Conservation (phyloP, 208 protist species). For the Leishmania arabica region DNA sequence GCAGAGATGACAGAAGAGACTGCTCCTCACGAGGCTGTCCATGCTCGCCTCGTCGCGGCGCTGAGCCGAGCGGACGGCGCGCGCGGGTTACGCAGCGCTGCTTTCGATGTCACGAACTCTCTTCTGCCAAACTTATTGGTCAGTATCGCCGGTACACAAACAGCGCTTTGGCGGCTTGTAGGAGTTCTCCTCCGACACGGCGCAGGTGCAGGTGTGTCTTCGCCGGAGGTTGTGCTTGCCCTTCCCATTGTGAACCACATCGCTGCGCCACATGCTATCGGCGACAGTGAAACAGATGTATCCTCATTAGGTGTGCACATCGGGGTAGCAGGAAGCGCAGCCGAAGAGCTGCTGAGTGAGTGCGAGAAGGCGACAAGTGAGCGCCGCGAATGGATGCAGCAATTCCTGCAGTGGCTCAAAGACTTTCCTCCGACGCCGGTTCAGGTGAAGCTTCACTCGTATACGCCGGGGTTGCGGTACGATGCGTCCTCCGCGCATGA, state of each 20-base stretch:
- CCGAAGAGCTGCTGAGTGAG: not conserved
- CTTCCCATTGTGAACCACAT: not conserved
- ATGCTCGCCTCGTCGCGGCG: not conserved
- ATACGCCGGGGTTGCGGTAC: not conserved
- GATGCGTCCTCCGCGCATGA: not conserved
- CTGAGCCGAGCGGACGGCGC: not conserved
- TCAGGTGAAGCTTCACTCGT: too few species aligned
- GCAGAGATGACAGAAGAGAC: not conserved
- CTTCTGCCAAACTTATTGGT: not conserved
- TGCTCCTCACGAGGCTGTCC: not conserved
- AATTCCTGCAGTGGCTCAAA: conserved; percentile 1
- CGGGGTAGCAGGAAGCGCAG: not conserved
- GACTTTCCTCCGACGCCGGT: not conserved
- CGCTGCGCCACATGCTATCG: not conserved
- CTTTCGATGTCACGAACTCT: not conserved
- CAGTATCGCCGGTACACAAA: not conserved
- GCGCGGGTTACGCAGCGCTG: not conserved
- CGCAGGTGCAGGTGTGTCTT: not conserved
- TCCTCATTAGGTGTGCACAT: not conserved
- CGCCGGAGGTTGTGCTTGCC: not conserved
- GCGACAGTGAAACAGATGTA: not conserved
- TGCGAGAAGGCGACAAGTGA: not conserved
- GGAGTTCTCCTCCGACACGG: conserved; percentile 2
- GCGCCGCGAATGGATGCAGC: conserved; percentile 1
- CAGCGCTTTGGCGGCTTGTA: not conserved